Percentiles rank a stretch among this genome's conserved stretches.
Evolutionary conservation across 148 eudicot genomes (phyloP).

Genomic region (Spergularia bocconei): DNA sequence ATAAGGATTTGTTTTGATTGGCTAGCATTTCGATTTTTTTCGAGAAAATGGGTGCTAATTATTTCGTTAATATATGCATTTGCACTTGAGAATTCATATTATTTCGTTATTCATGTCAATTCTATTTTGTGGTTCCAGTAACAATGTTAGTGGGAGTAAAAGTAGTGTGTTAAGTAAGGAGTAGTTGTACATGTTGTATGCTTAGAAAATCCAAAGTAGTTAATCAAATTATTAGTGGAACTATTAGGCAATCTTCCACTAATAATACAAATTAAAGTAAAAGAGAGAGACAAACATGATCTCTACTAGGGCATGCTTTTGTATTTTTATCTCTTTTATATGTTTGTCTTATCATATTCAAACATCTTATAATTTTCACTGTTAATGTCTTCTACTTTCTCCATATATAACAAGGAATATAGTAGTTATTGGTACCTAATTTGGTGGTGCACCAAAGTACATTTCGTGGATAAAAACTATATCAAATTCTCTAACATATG

Average conservation of each 20-base stretch:
- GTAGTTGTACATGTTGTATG: background rate
- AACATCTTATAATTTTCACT: conserved; percentile 7
- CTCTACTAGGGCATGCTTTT: background rate
- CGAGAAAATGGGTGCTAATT: too few species aligned
- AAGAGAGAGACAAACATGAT: background rate
- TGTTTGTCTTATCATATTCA: background rate
- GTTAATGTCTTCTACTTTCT: background rate
- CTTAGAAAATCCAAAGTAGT: background rate
- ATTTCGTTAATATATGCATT: too few species aligned
- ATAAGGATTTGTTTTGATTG: too few species aligned
- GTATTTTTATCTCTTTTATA: background rate
- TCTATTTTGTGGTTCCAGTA: too few species aligned
- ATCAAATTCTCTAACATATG: too few species aligned
- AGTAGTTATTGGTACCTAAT: background rate
- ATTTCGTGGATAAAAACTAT: too few species aligned
- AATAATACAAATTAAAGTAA: background rate
- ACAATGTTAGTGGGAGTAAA: too few species aligned
- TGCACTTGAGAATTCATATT: too few species aligned
- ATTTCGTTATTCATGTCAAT: too few species aligned
- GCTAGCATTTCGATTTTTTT: too few species aligned
- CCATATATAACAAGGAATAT: background rate
- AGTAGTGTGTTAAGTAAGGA: too few species aligned
- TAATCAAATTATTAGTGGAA: background rate
- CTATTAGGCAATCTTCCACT: background rate
- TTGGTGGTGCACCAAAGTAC: background rate